A percentile compares a stretch with the other conserved stretches of the same genome.
Conservation (phyloP, 768 basidiomycete species). For the Brasilioporus rufonigricans region DNA sequence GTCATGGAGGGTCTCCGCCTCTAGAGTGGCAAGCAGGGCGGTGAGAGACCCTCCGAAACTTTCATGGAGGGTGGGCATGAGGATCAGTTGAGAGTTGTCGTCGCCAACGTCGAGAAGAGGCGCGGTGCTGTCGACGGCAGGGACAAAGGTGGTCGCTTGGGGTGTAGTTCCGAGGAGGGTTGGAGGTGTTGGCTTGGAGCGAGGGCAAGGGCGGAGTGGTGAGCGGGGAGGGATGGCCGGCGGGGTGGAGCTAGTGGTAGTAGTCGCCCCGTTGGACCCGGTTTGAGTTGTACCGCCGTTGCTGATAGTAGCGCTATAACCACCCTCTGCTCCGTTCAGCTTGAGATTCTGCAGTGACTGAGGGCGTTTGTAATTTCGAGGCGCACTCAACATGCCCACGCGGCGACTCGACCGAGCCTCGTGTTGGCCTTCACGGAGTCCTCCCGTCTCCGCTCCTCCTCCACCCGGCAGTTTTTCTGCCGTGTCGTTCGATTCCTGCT, state of each 20-base stretch:
- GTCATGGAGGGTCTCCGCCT: conserved; percentile 30
- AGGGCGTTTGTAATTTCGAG: conserved; percentile 35
- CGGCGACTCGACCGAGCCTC: conserved; percentile 42
- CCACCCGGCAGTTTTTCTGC: conserved; percentile 5
- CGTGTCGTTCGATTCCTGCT: background rate
- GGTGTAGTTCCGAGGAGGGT: conserved; percentile 17
- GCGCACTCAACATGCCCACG: conserved; percentile 41
- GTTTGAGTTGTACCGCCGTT: conserved; percentile 4
- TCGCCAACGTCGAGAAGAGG: conserved; percentile 7
- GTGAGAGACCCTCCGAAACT: conserved; percentile 34
- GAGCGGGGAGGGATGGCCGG: conserved; percentile 31
- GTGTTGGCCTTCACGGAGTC: conserved; percentile 22
- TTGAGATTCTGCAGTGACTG: conserved; percentile 30
- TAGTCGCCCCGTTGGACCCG: conserved; percentile 6
- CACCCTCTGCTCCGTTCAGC: conserved; percentile 9
- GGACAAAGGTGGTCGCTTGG: conserved; percentile 1
- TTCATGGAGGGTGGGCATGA: conserved; percentile 31
- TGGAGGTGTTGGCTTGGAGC: background rate
- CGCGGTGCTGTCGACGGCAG: background rate
- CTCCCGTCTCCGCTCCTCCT: conserved; percentile 20
- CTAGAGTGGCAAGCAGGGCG: conserved; percentile 29
- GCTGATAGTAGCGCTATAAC: conserved; percentile 15
- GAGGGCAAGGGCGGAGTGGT: conserved; percentile 32
- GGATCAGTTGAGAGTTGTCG: conserved; percentile 14
- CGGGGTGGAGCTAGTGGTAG: conserved; percentile 7